phyloP scores from a whole-genome alignment of 1,284 basidiomycete genomes.

The Ustilago tritici region DNA sequence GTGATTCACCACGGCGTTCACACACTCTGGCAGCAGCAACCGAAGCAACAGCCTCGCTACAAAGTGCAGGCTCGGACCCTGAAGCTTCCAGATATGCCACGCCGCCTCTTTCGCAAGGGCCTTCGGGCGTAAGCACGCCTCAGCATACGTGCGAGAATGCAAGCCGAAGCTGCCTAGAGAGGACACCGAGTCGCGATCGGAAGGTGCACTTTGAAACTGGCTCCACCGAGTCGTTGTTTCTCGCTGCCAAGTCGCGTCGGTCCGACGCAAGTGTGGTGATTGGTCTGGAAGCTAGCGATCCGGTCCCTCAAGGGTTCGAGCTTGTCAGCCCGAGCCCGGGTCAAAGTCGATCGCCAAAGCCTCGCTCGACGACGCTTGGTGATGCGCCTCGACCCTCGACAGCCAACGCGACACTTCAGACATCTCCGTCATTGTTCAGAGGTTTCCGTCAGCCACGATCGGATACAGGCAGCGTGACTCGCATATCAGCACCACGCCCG shows the following conservation, averaged over 20 bases:
- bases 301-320: constrained; percentile 35
- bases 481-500: constrained; percentile 6
- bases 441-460: neutral
- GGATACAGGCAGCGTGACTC: neutral
- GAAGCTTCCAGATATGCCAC: constrained; percentile 31
- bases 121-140: constrained; percentile 30
- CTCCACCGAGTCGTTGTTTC: constrained; percentile 19
- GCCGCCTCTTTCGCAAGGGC: constrained; percentile 26
- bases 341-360: constrained; percentile 10
- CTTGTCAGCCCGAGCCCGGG: constrained; percentile 22
- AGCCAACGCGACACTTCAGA: constrained; percentile 23
- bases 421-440: neutral
- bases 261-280: neutral
- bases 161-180: constrained; percentile 1
- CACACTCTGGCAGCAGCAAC: neutral
- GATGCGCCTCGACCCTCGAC: constrained; percentile 24
- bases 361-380: constrained; percentile 7
- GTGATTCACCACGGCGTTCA: neutral
- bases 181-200: constrained; percentile 10
- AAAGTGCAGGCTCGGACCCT: constrained; percentile 17
- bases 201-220: constrained; percentile 28
- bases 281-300: neutral
- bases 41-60: constrained; percentile 14
- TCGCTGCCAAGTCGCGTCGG: constrained; percentile 8
- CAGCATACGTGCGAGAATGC: constrained; percentile 33